Evolutionary conservation across 768 basidiomycete genomes (phyloP).

Genomic region (Boletus reticulatus): DNA sequence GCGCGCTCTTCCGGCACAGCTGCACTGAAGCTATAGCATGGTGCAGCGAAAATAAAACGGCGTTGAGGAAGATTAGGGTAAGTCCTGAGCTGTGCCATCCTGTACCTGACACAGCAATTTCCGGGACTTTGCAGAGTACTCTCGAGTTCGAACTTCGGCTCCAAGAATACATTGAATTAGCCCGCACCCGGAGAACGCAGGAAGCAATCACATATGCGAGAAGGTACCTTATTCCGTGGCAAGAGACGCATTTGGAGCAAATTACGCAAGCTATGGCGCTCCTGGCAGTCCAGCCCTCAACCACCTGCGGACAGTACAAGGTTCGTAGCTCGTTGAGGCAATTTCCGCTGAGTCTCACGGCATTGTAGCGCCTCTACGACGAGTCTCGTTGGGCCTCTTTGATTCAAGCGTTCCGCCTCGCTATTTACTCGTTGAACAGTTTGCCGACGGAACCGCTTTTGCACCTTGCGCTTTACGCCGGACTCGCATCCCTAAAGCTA

Average conservation of each 20-base stretch:
- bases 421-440: constrained; percentile 84
- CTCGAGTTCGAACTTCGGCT: constrained; percentile 95
- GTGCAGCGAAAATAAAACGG: constrained; percentile 95
- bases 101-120: constrained; percentile 14
- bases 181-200: constrained; percentile 56
- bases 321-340: constrained; percentile 38
- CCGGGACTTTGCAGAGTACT: constrained; percentile 60
- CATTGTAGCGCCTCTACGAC: constrained; percentile 76
- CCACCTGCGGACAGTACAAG: constrained; percentile 76
- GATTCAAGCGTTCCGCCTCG: constrained; percentile 74
- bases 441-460: constrained; percentile 87
- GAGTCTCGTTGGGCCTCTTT: constrained; percentile 72
- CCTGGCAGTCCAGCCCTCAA: constrained; percentile 71
- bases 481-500: constrained; percentile 86
- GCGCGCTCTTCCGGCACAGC: constrained; percentile 68
- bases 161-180: constrained; percentile 95
- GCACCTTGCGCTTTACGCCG: constrained; percentile 86
- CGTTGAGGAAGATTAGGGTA: constrained; percentile 89
- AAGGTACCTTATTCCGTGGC: constrained; percentile 81
- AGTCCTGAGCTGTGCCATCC: constrained; percentile 10
- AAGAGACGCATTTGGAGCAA: constrained; percentile 74
- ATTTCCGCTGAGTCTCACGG: constrained; percentile 9
- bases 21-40: constrained; percentile 90
- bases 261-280: constrained; percentile 75
- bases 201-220: constrained; percentile 85